Conservation (phyloP, 164 flowering plant species). For the Chimonanthus salicifolius region DNA sequence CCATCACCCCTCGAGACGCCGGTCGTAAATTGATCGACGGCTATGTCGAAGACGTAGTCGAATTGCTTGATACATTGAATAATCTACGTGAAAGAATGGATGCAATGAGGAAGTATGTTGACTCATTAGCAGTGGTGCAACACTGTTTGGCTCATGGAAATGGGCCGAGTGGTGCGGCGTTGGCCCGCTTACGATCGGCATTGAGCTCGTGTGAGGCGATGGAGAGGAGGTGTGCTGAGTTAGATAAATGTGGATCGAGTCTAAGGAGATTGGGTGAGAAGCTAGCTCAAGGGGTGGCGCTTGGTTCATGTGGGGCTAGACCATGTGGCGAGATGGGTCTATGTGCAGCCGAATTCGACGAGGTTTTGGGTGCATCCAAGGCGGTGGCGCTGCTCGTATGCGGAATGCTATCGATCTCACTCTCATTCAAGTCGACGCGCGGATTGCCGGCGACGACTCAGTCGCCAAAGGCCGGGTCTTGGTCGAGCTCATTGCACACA, state of each 20-base stretch:
- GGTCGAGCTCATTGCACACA: slow-evolving; percentile 19
- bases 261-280: slow-evolving; percentile 21
- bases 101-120: slow-evolving; percentile 12
- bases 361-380: slow-evolving; percentile 26
- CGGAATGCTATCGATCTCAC: slow-evolving; percentile 14
- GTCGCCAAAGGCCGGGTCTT: background rate
- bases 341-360: slow-evolving; percentile 5
- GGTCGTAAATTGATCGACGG: slow-evolving; percentile 11
- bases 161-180: slow-evolving; percentile 2
- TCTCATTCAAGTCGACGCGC: slow-evolving; percentile 30
- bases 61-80: slow-evolving; percentile 31
- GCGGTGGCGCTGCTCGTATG: slow-evolving; percentile 18
- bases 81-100: slow-evolving; percentile 17
- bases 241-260: slow-evolving; percentile 17
- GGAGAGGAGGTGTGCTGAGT: slow-evolving; percentile 15
- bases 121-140: slow-evolving; percentile 12
- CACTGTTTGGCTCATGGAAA: slow-evolving; percentile 15
- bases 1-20: background rate
- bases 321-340: background rate
- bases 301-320: background rate
- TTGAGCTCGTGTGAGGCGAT: slow-evolving; percentile 19
- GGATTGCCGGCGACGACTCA: slow-evolving; percentile 8
- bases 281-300: slow-evolving; percentile 3
- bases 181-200: slow-evolving; percentile 10
- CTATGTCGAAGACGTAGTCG: slow-evolving; percentile 19